Conservation (phyloP, 495 filamentous ascomycete genomes). For the Hypoxylon lenormandii region DNA sequence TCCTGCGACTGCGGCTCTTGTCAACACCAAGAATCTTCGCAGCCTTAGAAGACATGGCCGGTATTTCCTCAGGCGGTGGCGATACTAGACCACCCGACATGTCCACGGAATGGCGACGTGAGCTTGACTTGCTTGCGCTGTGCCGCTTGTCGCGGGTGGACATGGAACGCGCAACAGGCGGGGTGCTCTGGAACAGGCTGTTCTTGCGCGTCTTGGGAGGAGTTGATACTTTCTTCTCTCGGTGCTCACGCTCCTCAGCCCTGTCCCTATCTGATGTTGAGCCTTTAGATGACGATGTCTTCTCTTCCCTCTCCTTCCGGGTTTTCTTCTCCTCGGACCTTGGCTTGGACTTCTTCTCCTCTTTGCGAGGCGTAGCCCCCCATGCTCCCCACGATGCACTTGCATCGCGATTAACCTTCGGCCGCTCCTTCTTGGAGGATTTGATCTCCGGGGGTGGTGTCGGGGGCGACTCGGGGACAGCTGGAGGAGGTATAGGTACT, state of each 20-base stretch:
- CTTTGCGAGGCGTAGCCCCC: conserved; percentile 53
- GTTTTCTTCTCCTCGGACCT: conserved; percentile 49
- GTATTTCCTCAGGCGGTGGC: conserved; percentile 60
- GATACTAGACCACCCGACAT: conserved; percentile 60
- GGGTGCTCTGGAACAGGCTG: conserved; percentile 64
- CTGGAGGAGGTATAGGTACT: conserved; percentile 57
- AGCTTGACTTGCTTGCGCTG: conserved; percentile 55
- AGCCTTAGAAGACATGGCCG: conserved; percentile 65
- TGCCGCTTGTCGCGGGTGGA: conserved; percentile 63
- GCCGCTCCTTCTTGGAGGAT: conserved; percentile 60
- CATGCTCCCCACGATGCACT: conserved; percentile 60
- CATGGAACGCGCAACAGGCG: conserved; percentile 64
- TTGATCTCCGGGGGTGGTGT: conserved; percentile 56
- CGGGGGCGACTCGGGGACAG: conserved; percentile 60
- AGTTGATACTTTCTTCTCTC: conserved; percentile 48
- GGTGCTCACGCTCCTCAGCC: conserved; percentile 51
- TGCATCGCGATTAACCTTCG: conserved; percentile 59
- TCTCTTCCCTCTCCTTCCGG: conserved; percentile 55
- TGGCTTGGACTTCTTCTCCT: conserved; percentile 48
- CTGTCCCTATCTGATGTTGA: conserved; percentile 60
- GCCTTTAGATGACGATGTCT: conserved; percentile 58
- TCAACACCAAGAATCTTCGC: conserved; percentile 65
- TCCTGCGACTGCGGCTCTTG: conserved; percentile 55
- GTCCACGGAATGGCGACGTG: conserved; percentile 63
- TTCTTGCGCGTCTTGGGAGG: conserved; percentile 53